Conservation (phyloP, 2,329 filamentous ascomycete species). For the Zelopaecilomyces penicillatus region DNA sequence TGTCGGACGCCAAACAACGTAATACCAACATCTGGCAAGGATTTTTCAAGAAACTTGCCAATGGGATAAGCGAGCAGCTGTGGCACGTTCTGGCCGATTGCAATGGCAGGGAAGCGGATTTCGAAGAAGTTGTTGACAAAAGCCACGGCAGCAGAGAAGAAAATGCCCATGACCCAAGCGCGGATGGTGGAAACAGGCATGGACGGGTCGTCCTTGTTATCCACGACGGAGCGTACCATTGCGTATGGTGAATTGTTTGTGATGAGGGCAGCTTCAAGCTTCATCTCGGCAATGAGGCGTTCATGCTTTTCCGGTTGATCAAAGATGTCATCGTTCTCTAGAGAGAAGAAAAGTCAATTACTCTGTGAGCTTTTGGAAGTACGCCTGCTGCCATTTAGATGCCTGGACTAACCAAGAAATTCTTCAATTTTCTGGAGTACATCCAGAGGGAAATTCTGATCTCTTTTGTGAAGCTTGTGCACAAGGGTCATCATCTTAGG, state of each 20-base stretch:
- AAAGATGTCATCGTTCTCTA: constrained; percentile 23
- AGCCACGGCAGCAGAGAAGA: constrained; percentile 36
- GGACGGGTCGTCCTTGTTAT: constrained; percentile 43
- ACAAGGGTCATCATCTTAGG: constrained; percentile 26
- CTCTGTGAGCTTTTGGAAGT: background rate
- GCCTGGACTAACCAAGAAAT: constrained; percentile 21
- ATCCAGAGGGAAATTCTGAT: constrained; percentile 30
- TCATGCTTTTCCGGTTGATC: constrained; percentile 28
- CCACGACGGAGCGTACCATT: constrained; percentile 45
- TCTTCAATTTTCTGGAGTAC: constrained; percentile 27
- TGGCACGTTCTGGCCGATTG: constrained; percentile 42
- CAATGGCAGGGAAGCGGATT: constrained; percentile 43
- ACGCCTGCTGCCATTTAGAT: too few species aligned
- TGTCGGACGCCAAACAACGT: constrained; percentile 32
- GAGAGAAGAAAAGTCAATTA: constrained; percentile 11
- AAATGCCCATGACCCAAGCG: constrained; percentile 40
- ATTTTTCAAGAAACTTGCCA: constrained; percentile 33
- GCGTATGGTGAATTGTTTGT: constrained; percentile 47
- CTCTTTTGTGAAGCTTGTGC: constrained; percentile 22
- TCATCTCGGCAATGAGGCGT: constrained; percentile 41
- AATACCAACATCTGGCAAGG: constrained; percentile 37
- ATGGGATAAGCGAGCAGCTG: constrained; percentile 40
- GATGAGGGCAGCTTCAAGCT: constrained; percentile 42
- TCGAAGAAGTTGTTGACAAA: constrained; percentile 48
- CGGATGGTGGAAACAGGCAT: constrained; percentile 43